phyloP scores from a whole-genome alignment of 75 land plant species.

The Selaginella tamariscina region DNA sequence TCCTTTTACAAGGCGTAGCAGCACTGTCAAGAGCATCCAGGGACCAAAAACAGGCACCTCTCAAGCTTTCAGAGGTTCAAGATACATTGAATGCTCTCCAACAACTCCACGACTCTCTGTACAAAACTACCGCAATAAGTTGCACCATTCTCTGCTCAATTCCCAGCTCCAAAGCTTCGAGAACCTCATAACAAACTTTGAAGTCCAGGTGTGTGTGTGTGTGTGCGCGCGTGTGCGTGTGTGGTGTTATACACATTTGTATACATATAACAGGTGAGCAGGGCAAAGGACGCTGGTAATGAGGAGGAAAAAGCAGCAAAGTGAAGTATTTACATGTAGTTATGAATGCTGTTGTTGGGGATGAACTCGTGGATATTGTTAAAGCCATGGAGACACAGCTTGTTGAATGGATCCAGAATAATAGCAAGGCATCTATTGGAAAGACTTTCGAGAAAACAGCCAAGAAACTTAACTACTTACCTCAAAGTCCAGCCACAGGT shows the following conservation, averaged over 20 bases:
- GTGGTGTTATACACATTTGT: too few species aligned
- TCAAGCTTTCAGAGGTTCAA: slow-evolving; percentile 19
- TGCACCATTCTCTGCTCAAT: slow-evolving; percentile 23
- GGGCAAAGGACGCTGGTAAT: too few species aligned
- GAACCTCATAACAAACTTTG: slow-evolving; percentile 18
- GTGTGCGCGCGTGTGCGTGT: too few species aligned
- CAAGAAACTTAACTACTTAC: not conserved
- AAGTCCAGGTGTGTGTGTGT: too few species aligned
- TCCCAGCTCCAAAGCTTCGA: slow-evolving; percentile 30
- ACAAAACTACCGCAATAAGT: slow-evolving; percentile 26
- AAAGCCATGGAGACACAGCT: not conserved
- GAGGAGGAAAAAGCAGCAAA: slow-evolving; percentile 13
- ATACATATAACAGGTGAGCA: too few species aligned
- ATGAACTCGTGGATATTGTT: not conserved
- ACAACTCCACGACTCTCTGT: slow-evolving; percentile 13
- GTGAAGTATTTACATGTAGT: not conserved
- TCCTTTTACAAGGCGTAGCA: slow-evolving; percentile 1
- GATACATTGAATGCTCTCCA: slow-evolving; percentile 26
- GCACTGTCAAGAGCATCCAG: slow-evolving; percentile 34
- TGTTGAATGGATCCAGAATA: not conserved
- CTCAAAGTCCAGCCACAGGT: not conserved
- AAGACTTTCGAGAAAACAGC: not conserved
- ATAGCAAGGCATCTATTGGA: not conserved
- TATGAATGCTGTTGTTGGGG: not conserved
- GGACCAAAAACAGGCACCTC: slow-evolving; percentile 29